Base-by-base conservation (phyloP, 2,329 filamentous ascomycete genomes). In the Stagonosporopsis chrysanthemi region DNA sequence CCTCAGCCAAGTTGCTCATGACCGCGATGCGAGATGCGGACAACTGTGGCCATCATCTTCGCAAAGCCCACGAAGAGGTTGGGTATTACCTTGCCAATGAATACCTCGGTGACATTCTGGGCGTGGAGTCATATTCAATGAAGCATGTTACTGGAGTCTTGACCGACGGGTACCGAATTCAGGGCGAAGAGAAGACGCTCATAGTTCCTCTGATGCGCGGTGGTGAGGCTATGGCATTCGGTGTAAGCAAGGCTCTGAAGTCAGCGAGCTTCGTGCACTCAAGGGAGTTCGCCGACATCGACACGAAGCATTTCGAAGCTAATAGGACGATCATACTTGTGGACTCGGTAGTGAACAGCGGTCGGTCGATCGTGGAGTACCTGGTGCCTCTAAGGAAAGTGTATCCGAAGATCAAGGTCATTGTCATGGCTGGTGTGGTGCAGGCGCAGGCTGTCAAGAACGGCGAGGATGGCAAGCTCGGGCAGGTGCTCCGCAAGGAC, bases 171-270 rank as follows among this genome's bases (percentile, higher is more conserved):
- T 75, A 82, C 64, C 78, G 74, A 6, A 74, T 88, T 1, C 54
- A 40, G 0, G 24, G 81, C 50, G 85, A 88, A 65, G 7, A 72
- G 1, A 50, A 74, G 8, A 88, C 84, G 0, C 55, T 78, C 1
- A 87, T 89, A 43, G 73, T 88, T 0, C 78, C 85, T 0, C 60
- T 88, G n/a, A 88, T 89, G 85, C 83, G 85, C 8, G 85, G 83
- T 2, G 86, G 86, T 8, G 85, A 88, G 60, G 79, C 85, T 0
- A 85, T 89, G 82, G 86, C 86, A 0, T 69, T 81, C 1, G 86
- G 86, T 0, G 76, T 89, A 42, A 84, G 71, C 61, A 78, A 85
- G 0, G 82, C 75, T 0, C 81, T 89, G 5, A 82, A 82, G 0
- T 56, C 54, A 0, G 83, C 85, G 4, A 79, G 75, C 66, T 85